Percentiles rank a stretch among this genome's conserved stretches.
These are phyloP conservation scores for Cyclotella cryptica DNA, from an alignment of 108 stramenopile species.

Conservation along the genomic window DNA sequence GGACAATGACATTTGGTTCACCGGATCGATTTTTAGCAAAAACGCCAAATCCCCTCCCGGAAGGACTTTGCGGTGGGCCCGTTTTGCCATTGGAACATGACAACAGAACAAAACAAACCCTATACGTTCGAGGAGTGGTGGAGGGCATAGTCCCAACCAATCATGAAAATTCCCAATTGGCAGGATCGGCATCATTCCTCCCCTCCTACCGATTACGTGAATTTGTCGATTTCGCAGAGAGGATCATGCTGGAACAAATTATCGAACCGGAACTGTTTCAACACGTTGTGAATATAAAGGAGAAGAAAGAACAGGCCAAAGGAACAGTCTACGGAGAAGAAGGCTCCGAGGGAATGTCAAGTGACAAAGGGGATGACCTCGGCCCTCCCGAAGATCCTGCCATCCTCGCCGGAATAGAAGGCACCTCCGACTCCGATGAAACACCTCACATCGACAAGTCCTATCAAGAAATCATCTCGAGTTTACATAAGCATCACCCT, in stretches of 20 bases:
- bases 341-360: conserved; percentile 39
- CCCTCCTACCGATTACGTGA: conserved; percentile 71
- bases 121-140: conserved; percentile 73
- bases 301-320: conserved; percentile 23
- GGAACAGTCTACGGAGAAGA: conserved; percentile 11
- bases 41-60: conserved; percentile 74
- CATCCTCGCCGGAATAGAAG: conserved; percentile 22
- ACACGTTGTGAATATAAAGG: conserved; percentile 65
- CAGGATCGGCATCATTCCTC: conserved; percentile 81
- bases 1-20: conserved; percentile 64
- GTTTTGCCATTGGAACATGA: conserved; percentile 26
- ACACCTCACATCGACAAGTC: conserved; percentile 49
- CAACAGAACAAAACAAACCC: conserved; percentile 10
- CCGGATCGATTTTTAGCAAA: conserved; percentile 80
- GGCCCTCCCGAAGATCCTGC: conserved; percentile 41
- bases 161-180: conserved; percentile 68
- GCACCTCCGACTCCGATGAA: conserved; percentile 53
- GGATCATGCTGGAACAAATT: conserved; percentile 76
- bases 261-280: conserved; percentile 69
- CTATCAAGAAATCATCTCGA: conserved; percentile 63
- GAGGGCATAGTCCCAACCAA: conserved; percentile 83
- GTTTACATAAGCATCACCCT: conserved; percentile 63
- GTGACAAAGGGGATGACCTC: conserved; percentile 47
- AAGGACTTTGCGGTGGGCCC: conserved; percentile 87
- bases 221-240: conserved; percentile 80